Percentiles rank a stretch among this genome's conserved stretches.
Evolutionary conservation across 169 alveolate genomes (phyloP).

Genomic region (Plasmodium coatneyi): DNA sequence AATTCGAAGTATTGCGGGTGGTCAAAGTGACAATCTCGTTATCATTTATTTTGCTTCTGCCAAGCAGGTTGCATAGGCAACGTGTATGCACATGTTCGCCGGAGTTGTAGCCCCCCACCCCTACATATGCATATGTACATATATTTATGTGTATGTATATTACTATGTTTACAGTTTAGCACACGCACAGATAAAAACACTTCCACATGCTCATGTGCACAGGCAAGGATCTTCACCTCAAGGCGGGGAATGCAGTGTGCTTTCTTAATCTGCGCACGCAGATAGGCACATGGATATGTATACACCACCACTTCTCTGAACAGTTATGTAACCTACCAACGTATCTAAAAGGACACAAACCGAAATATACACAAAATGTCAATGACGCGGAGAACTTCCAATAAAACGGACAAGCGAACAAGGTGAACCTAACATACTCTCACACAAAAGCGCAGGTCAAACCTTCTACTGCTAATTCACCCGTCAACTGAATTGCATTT

Average conservation of each 20-base stretch:
- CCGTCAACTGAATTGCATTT: neutral
- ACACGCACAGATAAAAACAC: neutral
- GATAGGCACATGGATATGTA: neutral
- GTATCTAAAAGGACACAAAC: neutral
- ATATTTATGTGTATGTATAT: neutral
- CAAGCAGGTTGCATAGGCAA: neutral
- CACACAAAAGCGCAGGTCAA: neutral
- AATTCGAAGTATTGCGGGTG: neutral
- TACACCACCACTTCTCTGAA: neutral
- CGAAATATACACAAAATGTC: neutral
- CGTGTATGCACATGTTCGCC: neutral
- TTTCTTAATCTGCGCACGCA: neutral
- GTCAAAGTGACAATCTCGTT: neutral
- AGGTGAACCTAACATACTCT: neutral
- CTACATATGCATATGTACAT: too few species aligned
- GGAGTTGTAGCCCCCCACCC: neutral
- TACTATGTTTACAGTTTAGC: neutral
- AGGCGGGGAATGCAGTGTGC: neutral
- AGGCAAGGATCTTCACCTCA: neutral
- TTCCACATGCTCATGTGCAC: neutral
- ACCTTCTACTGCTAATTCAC: neutral
- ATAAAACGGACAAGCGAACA: neutral
- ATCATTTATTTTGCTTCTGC: neutral
- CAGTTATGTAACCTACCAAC: neutral
- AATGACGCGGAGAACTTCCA: neutral